Evolutionary conservation across 1,284 basidiomycete genomes (phyloP), one percentile per base, ranked within the genome.

Genomic region (Ganoderma lingzhi): DNA sequence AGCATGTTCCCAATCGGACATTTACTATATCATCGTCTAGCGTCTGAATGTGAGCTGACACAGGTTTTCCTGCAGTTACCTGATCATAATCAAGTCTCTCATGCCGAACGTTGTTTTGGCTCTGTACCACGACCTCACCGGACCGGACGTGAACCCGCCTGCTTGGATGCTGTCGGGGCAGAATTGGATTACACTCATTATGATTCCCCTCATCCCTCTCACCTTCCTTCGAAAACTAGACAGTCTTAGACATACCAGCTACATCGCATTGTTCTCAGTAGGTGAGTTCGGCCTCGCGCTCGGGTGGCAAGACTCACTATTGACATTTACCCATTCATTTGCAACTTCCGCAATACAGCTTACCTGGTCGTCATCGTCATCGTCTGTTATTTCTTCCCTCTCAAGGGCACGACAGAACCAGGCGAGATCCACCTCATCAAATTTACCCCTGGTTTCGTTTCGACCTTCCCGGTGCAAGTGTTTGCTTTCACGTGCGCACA

Each of bases 21-120:
- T 32, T 9, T 32, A 17, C 17, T 53, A 30, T n/a, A 30, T 6
- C 19, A 2, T 32, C 30, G 15, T 56, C 17, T 35, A 32, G 17
- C 15, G 3, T 60, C 19, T 3, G 6, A 10, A 3, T 15, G 14
- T 23, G 48, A 37, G 51, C 48, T 64, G 6, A 59, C 17, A 30
- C 23, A 39, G 23, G 0, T 8, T 17, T 5, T 30, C 4, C 23
- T 37, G 10, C 59, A 95, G 93, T 77, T 97, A 97, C 79, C 86
- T 97, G 64, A 97, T 98, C 77, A 97, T 98, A 74, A 92, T 97
- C 82, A 98, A 98, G 83, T 91, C 92, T 6, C 87, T 99, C 63
- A 94, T 98, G 88, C 97, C 98, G 1, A 96, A 92, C 78, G 97
- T 99, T n/a, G 90, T 96, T 42, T 84, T 86, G 69, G 93, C 95